Percentiles rank a stretch among this genome's conserved stretches.
Evolutionary conservation across 106 monocot species (phyloP).

Genomic region (Allium fistulosum): DNA sequence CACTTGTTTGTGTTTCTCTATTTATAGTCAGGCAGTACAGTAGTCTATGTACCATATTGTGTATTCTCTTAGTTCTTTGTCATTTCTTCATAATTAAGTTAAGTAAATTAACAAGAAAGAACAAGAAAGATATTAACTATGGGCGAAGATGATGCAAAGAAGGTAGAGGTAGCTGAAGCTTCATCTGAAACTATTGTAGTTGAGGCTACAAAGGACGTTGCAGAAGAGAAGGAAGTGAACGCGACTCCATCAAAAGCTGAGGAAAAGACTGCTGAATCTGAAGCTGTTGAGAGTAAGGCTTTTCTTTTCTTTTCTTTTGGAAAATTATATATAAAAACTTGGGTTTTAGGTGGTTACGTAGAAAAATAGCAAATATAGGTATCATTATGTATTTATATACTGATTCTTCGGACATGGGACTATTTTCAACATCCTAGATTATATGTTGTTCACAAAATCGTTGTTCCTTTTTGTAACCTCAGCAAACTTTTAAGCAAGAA

Average conservation of each 20-base stretch:
- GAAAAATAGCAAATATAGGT: neutral
- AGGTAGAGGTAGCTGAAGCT: conserved; percentile 12
- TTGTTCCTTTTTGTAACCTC: too few relatives aligned
- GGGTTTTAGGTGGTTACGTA: neutral
- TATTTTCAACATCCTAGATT: too few relatives aligned
- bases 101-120: too few relatives aligned
- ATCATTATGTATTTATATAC: neutral
- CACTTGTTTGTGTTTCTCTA: neutral
- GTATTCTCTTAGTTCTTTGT: neutral
- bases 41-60: neutral
- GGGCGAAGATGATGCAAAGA: conserved; percentile 19
- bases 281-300: conserved; percentile 37
- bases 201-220: conserved; percentile 19
- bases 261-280: conserved; percentile 37
- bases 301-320: neutral
- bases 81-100: neutral
- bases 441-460: neutral
- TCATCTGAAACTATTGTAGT: conserved; percentile 8
- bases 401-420: too few relatives aligned
- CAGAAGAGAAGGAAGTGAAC: conserved; percentile 36
- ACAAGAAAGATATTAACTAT: neutral
- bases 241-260: conserved; percentile 19
- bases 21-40: neutral
- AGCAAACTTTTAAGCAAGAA: too few relatives aligned
- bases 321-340: too few relatives aligned